Percentiles rank a stretch among this genome's conserved stretches.
Evolutionary conservation across 23 red algal species (phyloP).

Genomic region (Agarophyton chilense): DNA sequence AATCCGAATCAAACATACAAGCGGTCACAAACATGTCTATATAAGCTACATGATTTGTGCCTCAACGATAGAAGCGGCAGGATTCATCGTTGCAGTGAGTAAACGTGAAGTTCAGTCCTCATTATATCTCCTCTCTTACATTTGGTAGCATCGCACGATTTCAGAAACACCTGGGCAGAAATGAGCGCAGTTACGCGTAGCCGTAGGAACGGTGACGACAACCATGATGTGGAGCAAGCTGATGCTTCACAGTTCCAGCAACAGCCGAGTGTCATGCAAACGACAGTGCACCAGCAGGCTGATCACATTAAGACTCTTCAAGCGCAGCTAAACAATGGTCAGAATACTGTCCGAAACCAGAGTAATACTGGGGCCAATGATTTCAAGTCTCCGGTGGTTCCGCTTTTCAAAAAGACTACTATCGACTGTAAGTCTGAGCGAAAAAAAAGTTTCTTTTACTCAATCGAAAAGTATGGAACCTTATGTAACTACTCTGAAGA

Average conservation of each 20-base stretch:
- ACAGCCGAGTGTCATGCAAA: neutral
- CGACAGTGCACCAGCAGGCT: neutral
- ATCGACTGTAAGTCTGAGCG: neutral
- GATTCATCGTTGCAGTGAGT: neutral
- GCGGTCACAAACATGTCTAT: no score
- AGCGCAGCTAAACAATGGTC: neutral
- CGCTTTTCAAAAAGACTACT: constrained; percentile 10
- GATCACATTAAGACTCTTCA: neutral
- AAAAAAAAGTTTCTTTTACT: constrained; percentile 6
- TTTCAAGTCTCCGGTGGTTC: constrained; percentile 19
- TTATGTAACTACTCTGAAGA: constrained; percentile 11
- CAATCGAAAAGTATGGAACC: neutral
- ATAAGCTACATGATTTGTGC: no score
- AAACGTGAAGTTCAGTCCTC: neutral
- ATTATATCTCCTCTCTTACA: neutral
- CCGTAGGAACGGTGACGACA: neutral
- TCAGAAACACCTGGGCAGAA: neutral
- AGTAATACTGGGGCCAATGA: neutral
- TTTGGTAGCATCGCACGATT: neutral
- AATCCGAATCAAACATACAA: no score
- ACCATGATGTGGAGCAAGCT: neutral
- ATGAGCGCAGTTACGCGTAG: neutral
- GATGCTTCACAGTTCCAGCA: neutral
- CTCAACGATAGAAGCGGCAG: neutral
- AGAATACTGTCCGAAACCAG: neutral